Evolutionary conservation across 495 filamentous ascomycete genomes (phyloP).

Genomic region (Pseudomonodictys pantanalensis): DNA sequence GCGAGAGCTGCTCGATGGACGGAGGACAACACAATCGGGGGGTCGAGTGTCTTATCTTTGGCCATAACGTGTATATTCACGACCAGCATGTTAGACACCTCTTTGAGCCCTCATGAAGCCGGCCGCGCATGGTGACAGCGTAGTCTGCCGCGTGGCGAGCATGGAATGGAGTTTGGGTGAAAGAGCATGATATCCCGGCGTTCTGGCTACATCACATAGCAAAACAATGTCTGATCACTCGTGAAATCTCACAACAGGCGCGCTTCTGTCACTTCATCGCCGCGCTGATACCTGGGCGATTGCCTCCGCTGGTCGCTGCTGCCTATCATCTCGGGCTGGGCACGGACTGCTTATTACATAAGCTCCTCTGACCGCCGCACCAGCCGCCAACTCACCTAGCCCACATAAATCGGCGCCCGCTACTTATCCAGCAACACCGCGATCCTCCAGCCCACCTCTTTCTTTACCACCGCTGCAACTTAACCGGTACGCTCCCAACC

Average conservation of each 20-base stretch:
- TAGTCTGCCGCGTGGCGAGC: slow-evolving; percentile 30
- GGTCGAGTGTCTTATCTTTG: too few relatives aligned
- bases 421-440: slow-evolving; percentile 33
- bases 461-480: slow-evolving; percentile 3
- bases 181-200: slow-evolving; percentile 35
- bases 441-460: slow-evolving; percentile 10
- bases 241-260: too few relatives aligned
- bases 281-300: slow-evolving; percentile 6
- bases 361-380: slow-evolving; percentile 13
- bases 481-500: slow-evolving; percentile 5
- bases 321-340: slow-evolving; percentile 1
- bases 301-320: slow-evolving; percentile 26
- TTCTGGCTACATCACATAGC: too few relatives aligned
- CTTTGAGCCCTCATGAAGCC: neutral
- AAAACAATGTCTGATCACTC: too few relatives aligned
- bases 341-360: slow-evolving; percentile 5
- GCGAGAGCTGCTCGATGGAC: too few relatives aligned
- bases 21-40: too few relatives aligned
- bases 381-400: slow-evolving; percentile 19
- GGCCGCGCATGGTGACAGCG: neutral
- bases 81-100: too few relatives aligned
- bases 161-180: slow-evolving; percentile 30
- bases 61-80: too few relatives aligned
- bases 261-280: neutral
- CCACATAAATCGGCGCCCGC: slow-evolving; percentile 22